Conservation (phyloP, 768 basidiomycete species). For the Kwoniella newhampshirensis region DNA sequence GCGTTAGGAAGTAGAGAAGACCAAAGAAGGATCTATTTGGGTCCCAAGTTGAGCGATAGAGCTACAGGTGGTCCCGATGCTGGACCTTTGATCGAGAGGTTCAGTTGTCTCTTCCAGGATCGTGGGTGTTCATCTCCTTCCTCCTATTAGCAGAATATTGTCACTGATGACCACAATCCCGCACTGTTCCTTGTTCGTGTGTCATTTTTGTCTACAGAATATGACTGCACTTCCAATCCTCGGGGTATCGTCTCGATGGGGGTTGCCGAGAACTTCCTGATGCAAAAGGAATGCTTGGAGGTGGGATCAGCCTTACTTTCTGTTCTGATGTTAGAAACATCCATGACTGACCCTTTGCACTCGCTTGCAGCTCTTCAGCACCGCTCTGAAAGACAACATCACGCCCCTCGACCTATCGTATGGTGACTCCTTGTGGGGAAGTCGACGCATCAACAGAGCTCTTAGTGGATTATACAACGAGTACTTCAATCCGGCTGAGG, state of each 20-base stretch:
- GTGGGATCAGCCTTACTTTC: conserved; percentile 14
- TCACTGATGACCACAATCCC: conserved; percentile 3
- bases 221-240: conserved; percentile 41
- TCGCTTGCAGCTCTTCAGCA: conserved; percentile 34
- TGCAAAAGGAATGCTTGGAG: conserved; percentile 43
- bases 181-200: neutral
- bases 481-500: conserved; percentile 32
- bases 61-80: conserved; percentile 47
- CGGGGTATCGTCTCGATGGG: conserved; percentile 48
- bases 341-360: conserved; percentile 5
- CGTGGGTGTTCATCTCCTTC: conserved; percentile 20
- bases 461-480: conserved; percentile 42
- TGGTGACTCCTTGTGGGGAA: conserved; percentile 50
- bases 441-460: conserved; percentile 41
- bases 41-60: conserved; percentile 41
- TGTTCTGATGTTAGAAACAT: neutral
- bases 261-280: conserved; percentile 50
- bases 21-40: conserved; percentile 41
- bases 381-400: conserved; percentile 35
- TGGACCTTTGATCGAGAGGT: conserved; percentile 47
- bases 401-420: conserved; percentile 41
- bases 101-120: conserved; percentile 49
- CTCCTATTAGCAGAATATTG: no score
- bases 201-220: conserved; percentile 13
- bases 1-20: conserved; percentile 31